phyloP scores from a whole-genome alignment of 2,329 filamentous ascomycete genomes.

The Talaromyces sp. region DNA sequence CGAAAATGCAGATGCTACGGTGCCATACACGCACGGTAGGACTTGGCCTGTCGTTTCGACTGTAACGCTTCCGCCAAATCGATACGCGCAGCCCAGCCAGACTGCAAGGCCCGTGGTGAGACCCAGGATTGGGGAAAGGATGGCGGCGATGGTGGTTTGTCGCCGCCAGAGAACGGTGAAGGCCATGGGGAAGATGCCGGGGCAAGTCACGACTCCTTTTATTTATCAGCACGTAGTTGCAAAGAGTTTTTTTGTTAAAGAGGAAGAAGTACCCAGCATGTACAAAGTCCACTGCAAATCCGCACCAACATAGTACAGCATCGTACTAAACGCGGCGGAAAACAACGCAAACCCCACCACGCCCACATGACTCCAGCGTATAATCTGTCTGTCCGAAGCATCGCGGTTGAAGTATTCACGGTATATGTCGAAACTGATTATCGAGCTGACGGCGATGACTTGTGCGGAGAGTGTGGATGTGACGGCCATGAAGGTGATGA shows the following conservation, averaged over 20 bases:
- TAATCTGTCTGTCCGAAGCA: conserved; percentile 45
- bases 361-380: conserved; percentile 48
- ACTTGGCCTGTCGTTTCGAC: conserved; percentile 45
- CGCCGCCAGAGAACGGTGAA: conserved; percentile 50
- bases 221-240: no score
- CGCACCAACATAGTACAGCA: conserved; percentile 49
- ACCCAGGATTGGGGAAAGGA: conserved; percentile 46
- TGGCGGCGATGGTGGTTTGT: conserved; percentile 46
- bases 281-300: conserved; percentile 52
- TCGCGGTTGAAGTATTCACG: conserved; percentile 43
- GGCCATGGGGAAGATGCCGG: conserved; percentile 49
- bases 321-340: conserved; percentile 47
- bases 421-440: conserved; percentile 51
- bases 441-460: conserved; percentile 49
- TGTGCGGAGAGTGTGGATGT: conserved; percentile 48
- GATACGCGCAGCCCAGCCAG: conserved; percentile 47
- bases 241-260: no score
- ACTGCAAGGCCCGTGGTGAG: conserved; percentile 47
- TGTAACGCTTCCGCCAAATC: conserved; percentile 43
- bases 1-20: conserved; percentile 48
- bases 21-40: conserved; percentile 49
- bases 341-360: conserved; percentile 50
- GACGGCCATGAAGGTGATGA: conserved; percentile 38
- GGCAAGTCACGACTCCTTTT: conserved; percentile 47
- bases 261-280: conserved; percentile 38